These are phyloP conservation scores for Starmera caribaea DNA, from an alignment of 805 yeast genomes.

Conservation along the genomic window DNA sequence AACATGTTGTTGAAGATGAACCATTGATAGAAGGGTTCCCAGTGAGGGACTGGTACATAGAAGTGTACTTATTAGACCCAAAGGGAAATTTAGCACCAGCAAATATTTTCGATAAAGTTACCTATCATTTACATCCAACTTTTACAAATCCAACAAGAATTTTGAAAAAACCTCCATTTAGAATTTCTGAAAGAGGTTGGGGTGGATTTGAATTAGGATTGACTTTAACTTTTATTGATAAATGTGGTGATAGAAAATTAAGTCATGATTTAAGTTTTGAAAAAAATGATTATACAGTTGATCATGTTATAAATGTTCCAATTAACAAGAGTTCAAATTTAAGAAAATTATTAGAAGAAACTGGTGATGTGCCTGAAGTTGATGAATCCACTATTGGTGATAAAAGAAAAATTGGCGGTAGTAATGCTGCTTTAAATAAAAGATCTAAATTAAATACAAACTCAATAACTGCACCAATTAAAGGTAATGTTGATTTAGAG, in stretches of 20 bases:
- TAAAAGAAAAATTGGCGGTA: slow-evolving; percentile 26
- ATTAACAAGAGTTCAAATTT: slow-evolving; percentile 59
- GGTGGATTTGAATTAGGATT: slow-evolving; percentile 93
- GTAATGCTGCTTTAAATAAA: slow-evolving; percentile 18
- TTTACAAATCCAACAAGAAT: slow-evolving; percentile 82
- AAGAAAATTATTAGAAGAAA: slow-evolving; percentile 62
- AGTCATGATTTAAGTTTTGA: slow-evolving; percentile 85
- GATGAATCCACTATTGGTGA: slow-evolving; percentile 21
- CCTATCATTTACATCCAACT: slow-evolving; percentile 91
- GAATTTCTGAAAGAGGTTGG: slow-evolving; percentile 92
- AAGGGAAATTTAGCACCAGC: slow-evolving; percentile 83
- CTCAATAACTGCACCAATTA: slow-evolving; percentile 38
- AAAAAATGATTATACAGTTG: slow-evolving; percentile 66
- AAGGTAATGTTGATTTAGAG: slow-evolving; percentile 80
- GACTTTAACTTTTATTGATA: slow-evolving; percentile 66
- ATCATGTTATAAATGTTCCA: slow-evolving; percentile 71
- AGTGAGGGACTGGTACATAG: slow-evolving; percentile 87
- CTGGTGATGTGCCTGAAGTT: slow-evolving; percentile 66
- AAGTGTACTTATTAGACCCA: slow-evolving; percentile 64
- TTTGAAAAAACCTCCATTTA: slow-evolving; percentile 75
- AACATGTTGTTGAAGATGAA: slow-evolving; percentile 69
- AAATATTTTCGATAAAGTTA: slow-evolving; percentile 79
- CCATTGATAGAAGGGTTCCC: slow-evolving; percentile 89
- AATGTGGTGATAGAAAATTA: slow-evolving; percentile 79
- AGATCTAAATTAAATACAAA: slow-evolving; percentile 13